A percentile compares a stretch with the other conserved stretches of the same genome.
These are phyloP conservation scores for Penicillium cataractarum DNA, from an alignment of 495 filamentous ascomycete species.

Conservation along the genomic window DNA sequence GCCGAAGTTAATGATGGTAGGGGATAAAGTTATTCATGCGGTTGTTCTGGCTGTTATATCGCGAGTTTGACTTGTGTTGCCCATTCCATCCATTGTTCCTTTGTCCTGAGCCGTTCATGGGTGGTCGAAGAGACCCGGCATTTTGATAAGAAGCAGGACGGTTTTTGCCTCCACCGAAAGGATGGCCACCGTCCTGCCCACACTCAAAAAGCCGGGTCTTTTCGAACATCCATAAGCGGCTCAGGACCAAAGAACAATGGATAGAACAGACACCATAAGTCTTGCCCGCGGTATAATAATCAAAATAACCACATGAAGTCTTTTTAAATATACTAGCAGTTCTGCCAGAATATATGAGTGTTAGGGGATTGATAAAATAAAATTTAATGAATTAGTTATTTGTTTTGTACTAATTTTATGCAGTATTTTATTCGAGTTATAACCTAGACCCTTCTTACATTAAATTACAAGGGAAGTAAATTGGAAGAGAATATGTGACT, in stretches of 20 bases:
- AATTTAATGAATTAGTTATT: too few relatives aligned
- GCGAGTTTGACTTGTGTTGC: not conserved
- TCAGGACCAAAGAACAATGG: constrained; percentile 12
- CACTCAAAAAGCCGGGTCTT: constrained; percentile 17
- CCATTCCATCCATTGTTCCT: constrained; percentile 6
- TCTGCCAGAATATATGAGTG: too few relatives aligned
- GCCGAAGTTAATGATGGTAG: not conserved
- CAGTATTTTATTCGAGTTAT: too few relatives aligned
- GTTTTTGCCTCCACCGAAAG: constrained; percentile 6
- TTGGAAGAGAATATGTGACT: too few relatives aligned
- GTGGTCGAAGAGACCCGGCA: constrained; percentile 17
- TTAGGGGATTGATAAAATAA: too few relatives aligned
- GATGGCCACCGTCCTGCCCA: constrained; percentile 18
- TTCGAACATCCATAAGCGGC: constrained; percentile 18
- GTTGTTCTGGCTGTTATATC: not conserved
- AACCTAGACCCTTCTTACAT: too few relatives aligned
- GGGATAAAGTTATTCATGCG: not conserved
- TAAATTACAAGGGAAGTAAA: too few relatives aligned
- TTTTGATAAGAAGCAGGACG: constrained; percentile 16
- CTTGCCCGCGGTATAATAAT: not conserved
- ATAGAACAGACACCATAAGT: not conserved
- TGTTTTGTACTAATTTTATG: too few relatives aligned
- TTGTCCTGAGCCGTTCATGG: constrained; percentile 18
- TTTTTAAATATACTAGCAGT: too few relatives aligned
- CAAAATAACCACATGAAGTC: not conserved